phyloP scores from a whole-genome alignment of 2,329 filamentous ascomycete genomes.

The Myotisia sp. region DNA sequence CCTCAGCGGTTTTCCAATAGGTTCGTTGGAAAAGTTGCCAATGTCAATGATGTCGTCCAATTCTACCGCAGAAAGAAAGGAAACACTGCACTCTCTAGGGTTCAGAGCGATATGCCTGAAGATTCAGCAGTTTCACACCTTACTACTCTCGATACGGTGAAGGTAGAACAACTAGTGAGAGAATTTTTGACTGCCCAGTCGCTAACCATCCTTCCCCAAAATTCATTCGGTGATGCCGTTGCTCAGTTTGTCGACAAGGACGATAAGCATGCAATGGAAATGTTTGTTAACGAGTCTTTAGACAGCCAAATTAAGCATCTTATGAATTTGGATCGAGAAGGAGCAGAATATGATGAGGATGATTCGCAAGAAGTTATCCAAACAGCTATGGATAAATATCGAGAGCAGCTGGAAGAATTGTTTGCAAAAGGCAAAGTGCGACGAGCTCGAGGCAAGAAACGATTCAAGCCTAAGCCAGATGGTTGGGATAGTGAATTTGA shows the following conservation, averaged over 20 bases:
- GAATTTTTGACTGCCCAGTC: slow-evolving; percentile 80
- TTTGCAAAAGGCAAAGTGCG: slow-evolving; percentile 50
- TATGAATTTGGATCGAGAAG: slow-evolving; percentile 49
- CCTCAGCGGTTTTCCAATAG: slow-evolving; percentile 90
- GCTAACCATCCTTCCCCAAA: slow-evolving; percentile 82
- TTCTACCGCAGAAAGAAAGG: slow-evolving; percentile 79
- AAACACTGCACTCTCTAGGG: slow-evolving; percentile 25
- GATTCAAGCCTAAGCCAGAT: slow-evolving; percentile 60
- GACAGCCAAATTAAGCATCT: slow-evolving; percentile 57
- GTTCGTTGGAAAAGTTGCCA: slow-evolving; percentile 81
- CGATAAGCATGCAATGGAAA: slow-evolving; percentile 81
- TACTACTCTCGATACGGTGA: slow-evolving; percentile 57
- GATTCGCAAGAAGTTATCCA: slow-evolving; percentile 56
- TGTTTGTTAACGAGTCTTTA: slow-evolving; percentile 60
- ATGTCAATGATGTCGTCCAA: slow-evolving; percentile 82
- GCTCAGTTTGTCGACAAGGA: slow-evolving; percentile 88
- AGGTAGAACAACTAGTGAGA: slow-evolving; percentile 75
- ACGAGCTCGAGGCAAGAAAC: slow-evolving; percentile 37
- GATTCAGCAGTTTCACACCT: slow-evolving; percentile 47
- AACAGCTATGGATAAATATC: slow-evolving; percentile 58
- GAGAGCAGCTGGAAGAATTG: slow-evolving; percentile 53
- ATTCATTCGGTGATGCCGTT: slow-evolving; percentile 83
- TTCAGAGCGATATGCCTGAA: slow-evolving; percentile 47
- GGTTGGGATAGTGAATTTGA: slow-evolving; percentile 84
- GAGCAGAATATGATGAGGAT: slow-evolving; percentile 53